These are phyloP conservation scores for Rubia yunnanensis DNA, from an alignment of 257 asterid genomes.

Conservation along the genomic window DNA sequence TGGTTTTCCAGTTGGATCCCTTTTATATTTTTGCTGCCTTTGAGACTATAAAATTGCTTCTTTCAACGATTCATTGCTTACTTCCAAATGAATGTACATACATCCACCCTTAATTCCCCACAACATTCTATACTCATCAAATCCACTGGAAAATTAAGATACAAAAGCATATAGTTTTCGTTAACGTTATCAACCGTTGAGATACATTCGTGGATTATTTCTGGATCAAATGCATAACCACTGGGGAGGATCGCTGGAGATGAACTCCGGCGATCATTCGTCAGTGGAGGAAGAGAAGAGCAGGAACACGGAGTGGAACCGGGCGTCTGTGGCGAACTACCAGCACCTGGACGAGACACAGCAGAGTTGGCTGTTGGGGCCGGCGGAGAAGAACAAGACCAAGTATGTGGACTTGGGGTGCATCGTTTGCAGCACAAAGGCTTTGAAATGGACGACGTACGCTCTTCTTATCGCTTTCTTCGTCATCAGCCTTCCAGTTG, in stretches of 20 bases:
- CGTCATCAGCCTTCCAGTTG: constrained; percentile 55
- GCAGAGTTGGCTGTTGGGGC: constrained; percentile 79
- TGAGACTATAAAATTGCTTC: neutral
- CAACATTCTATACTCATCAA: too few relatives aligned
- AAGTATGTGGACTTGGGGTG: constrained; percentile 73
- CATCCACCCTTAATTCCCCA: neutral
- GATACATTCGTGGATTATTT: too few relatives aligned
- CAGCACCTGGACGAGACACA: constrained; percentile 65
- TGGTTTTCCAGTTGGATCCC: constrained; percentile 6
- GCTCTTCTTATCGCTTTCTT: constrained; percentile 31
- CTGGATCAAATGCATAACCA: constrained; percentile 47
- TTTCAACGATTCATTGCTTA: neutral
- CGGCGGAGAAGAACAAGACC: constrained; percentile 59
- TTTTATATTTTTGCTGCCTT: neutral
- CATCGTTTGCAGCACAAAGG: constrained; percentile 43
- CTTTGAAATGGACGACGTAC: constrained; percentile 41
- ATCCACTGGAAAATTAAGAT: too few relatives aligned
- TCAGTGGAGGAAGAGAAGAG: constrained; percentile 38
- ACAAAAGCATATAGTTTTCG: too few relatives aligned
- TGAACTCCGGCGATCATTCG: constrained; percentile 35
- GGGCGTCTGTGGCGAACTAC: constrained; percentile 43
- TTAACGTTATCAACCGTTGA: too few relatives aligned
- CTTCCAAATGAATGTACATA: neutral
- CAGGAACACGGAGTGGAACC: constrained; percentile 46
- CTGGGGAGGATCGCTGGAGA: constrained; percentile 89